phyloP scores from a whole-genome alignment of 139 green algal species.

The Helicosporidium sp. region DNA sequence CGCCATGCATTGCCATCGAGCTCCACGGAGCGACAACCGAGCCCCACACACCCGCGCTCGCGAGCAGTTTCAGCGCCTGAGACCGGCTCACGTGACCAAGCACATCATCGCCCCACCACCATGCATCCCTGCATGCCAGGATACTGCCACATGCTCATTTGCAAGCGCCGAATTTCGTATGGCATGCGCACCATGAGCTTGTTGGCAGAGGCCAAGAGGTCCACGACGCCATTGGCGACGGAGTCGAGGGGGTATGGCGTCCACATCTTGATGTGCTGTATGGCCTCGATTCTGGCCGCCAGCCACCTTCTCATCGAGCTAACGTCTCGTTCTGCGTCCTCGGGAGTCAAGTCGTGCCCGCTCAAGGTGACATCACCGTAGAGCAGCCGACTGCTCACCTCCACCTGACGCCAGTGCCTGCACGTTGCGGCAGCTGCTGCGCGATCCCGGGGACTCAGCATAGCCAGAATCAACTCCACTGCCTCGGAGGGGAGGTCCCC shows the following conservation, averaged over 20 bases:
- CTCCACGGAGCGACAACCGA: too few species aligned
- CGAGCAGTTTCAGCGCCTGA: too few species aligned
- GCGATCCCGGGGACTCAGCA: conserved; percentile 2
- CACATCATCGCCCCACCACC: too few species aligned
- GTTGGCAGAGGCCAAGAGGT: conserved; percentile 5
- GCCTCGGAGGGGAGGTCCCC: conserved; percentile 3
- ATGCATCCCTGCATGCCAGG: too few species aligned
- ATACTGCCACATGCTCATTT: too few species aligned
- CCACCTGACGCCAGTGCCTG: conserved; percentile 5
- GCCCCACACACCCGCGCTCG: too few species aligned
- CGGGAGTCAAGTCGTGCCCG: background rate
- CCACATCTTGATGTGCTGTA: conserved; percentile 6
- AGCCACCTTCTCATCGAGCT: conserved; percentile 3
- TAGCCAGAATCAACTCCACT: conserved; percentile 6
- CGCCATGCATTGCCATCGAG: too few species aligned
- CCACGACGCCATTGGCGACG: conserved; percentile 4
- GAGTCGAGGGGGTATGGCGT: conserved; percentile 6
- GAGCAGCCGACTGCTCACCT: conserved; percentile 4
- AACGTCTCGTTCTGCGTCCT: background rate
- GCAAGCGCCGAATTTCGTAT: too few species aligned
- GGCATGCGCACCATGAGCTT: conserved; percentile 3
- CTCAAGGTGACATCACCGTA: conserved; percentile 3
- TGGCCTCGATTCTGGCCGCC: conserved; percentile 4
- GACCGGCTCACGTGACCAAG: too few species aligned
- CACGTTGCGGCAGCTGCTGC: conserved; percentile 1